Percentiles rank a stretch among this genome's conserved stretches.
Conservation (phyloP, 306 rosid genomes). For the Citrullus amarus region DNA sequence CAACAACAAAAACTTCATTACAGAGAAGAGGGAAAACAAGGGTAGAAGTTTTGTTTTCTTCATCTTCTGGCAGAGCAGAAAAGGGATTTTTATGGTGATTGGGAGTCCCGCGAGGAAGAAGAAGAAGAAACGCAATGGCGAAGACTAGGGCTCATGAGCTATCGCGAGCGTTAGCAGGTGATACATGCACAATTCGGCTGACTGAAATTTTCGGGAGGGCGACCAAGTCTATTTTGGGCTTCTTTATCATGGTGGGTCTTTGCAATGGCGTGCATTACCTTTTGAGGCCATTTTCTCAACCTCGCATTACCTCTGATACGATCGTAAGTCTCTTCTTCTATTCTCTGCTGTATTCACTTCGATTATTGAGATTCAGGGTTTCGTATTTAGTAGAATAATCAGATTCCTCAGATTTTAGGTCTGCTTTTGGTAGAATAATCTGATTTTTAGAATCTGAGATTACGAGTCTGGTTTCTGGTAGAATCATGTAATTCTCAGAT, state of each 20-base stretch:
- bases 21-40: not conserved
- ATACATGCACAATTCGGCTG: slow-evolving; percentile 37
- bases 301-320: slow-evolving; percentile 60
- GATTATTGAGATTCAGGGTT: not conserved
- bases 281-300: slow-evolving; percentile 53
- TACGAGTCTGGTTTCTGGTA: not conserved
- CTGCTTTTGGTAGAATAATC: not conserved
- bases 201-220: slow-evolving; percentile 22
- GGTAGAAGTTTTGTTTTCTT: not conserved
- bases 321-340: slow-evolving; percentile 31
- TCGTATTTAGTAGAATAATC: not conserved
- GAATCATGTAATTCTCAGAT: not conserved
- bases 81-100: slow-evolving; percentile 12
- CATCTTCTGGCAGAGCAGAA: not conserved
- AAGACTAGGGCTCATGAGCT: not conserved
- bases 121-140: slow-evolving; percentile 12
- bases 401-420: not conserved
- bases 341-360: not conserved
- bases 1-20: not conserved
- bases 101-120: slow-evolving; percentile 8
- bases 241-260: slow-evolving; percentile 47
- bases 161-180: slow-evolving; percentile 2
- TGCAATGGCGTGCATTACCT: slow-evolving; percentile 55
- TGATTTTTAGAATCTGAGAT: not conserved
- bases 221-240: slow-evolving; percentile 31